Base-by-base conservation (phyloP, 257 asterid genomes). In the Petunia axillaris region DNA sequence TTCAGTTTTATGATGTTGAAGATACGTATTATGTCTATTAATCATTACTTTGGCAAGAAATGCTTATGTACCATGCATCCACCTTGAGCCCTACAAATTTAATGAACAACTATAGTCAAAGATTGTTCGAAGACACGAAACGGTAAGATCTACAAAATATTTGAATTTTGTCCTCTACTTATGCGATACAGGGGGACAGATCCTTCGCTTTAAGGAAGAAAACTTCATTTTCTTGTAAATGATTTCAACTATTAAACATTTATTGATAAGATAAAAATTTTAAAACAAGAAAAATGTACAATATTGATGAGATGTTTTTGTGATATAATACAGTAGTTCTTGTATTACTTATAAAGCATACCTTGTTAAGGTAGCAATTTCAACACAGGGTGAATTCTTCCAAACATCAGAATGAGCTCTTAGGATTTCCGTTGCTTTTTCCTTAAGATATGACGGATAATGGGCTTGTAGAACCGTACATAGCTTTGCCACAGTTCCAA, bases 311-410 rank as follows among this genome's bases (percentile, higher is more conserved):
- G 14, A 15, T 43, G 43, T 43, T n/a, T 25, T 25, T 25, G 25
- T 25, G 0, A 2, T 10, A 40, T 43, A 2, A 46, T 64, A 64
- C 10, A 36, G 25, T 46, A 70, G 46, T 46, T 25, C 16, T 44
- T 46, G 25, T 1, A 11, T 9, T 64, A 37, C 43, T 44, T 53
- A 70, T 37, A 9, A 64, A 59, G 46, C 71, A 59, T 63, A 58
- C 80, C 62, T 75, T 7, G 89, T 86, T 39, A 89, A 79, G 67
- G 84, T 76, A 50, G 82, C 59, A 60, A 82, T 41, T 81, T 89
- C 87, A 66, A 87, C 36, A 59, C 91, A 90, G 67, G 91, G 89
- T 6, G 90, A 86, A 41, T 82, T 79, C 54, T 86, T 92, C 97
- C 95, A 90, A 38, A 70, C 84, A 59, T 82, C 78, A 57, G 54